Base-by-base conservation (phyloP, 768 basidiomycete species). In the Exsudoporus frostii region DNA sequence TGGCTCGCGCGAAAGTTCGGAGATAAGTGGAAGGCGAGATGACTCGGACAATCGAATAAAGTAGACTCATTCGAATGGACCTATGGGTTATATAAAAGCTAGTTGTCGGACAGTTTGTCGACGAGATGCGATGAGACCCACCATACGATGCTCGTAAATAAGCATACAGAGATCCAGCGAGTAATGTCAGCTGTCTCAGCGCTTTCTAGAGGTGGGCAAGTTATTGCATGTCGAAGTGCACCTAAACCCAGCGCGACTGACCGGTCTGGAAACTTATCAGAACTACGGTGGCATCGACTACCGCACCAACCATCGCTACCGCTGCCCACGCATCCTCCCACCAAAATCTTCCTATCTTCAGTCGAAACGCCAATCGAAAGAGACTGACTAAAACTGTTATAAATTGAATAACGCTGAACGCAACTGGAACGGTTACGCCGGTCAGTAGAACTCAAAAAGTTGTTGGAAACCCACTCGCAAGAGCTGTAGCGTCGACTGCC, bases 311-410 rank as follows among this genome's bases (percentile, higher is more conserved):
- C n/a, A n/a, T n/a, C 15, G 33, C 37, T 34, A 48, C 17, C 11
- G 50, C 44, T 25, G 60, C 54, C 58, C 50, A 56, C 20, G 29
- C 11, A 27, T 61, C 58, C 25, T 61, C 58, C 53, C 51, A 54
- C 59, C 59, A 54, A n/a, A 57, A 44, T 27, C 55, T 44, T 54
- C 38, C 25, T 47, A 54, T 53, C 36, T 51, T 25, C 27, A 61
- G 24, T 14, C 51, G 48, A 36, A 53, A 51, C 3, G 13, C 41
- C 40, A 48, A 29, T 19, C 53, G 41, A 54, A 57, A 58, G 14
- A 50, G 17, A n/a, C 47, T 44, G 29, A 53, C 38, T 11, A 33
- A 7, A 14, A 8, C 33, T 5, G 29, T 17, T 15, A 36, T 42
- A 34, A 36, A 8, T 17, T 15, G 32, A 17, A 14, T 14, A 10